phyloP scores from a whole-genome alignment of 192 early-diverging fungal genomes.

The Backusella morwellensis region DNA sequence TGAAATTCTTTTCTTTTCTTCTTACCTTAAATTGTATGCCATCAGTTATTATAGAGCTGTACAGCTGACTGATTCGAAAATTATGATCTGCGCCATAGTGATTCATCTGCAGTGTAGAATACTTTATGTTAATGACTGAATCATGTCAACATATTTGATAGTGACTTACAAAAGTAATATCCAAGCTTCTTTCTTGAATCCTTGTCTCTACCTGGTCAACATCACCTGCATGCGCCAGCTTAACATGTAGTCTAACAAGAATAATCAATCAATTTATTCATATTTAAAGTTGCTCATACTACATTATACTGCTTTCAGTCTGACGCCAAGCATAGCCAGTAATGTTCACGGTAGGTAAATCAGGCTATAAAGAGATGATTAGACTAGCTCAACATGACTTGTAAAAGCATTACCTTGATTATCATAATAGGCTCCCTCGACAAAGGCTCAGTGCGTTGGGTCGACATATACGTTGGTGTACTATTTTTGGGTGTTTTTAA shows the following conservation, averaged over 20 bases:
- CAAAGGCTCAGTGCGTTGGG: too few relatives aligned
- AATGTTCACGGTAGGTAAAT: background rate
- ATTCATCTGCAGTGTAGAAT: constrained; percentile 13
- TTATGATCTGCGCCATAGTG: constrained; percentile 24
- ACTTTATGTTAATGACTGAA: background rate
- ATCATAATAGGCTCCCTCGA: too few relatives aligned
- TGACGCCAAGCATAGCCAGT: background rate
- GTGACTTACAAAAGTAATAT: constrained; percentile 23
- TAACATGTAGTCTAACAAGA: background rate
- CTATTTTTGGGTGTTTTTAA: too few relatives aligned
- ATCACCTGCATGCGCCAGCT: background rate
- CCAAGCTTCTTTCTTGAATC: constrained; percentile 14
- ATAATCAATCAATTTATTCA: background rate
- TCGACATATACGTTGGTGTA: too few relatives aligned
- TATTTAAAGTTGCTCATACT: background rate
- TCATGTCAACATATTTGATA: background rate
- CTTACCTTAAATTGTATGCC: constrained; percentile 16
- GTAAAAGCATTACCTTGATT: too few relatives aligned
- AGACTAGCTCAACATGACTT: too few relatives aligned
- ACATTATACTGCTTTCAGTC: background rate
- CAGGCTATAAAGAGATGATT: background rate
- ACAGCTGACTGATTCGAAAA: constrained; percentile 19
- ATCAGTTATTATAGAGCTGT: constrained; percentile 9
- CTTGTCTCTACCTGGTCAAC: constrained; percentile 11
- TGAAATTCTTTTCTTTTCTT: background rate